Percentiles rank a stretch among this genome's conserved stretches.
Conservation (phyloP, 192 early-diverging fungal species). For the Kappamyces sp. region DNA sequence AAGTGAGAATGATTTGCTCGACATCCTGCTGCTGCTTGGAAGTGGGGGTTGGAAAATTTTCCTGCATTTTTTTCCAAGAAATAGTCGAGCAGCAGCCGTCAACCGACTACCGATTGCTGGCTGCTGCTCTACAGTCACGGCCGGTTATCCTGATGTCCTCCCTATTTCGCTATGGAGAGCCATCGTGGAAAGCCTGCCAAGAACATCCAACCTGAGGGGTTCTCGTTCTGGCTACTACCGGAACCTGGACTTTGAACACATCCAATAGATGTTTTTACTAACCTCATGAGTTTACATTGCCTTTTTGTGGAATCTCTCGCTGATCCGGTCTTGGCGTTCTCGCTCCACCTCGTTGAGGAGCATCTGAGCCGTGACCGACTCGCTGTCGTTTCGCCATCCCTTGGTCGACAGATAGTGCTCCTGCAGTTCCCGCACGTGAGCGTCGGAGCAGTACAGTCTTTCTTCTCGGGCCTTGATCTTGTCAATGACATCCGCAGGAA, state of each 20-base stretch:
- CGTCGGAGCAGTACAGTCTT: background rate
- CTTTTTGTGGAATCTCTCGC: constrained; percentile 1
- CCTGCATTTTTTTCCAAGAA: background rate
- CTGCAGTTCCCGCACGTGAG: constrained; percentile 11
- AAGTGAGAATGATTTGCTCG: background rate
- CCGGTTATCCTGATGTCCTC: too few relatives aligned
- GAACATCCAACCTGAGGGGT: too few relatives aligned
- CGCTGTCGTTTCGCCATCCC: constrained; percentile 7
- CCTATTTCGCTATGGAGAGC: too few relatives aligned
- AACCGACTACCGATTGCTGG: too few relatives aligned
- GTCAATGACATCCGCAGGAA: background rate
- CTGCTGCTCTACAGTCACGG: too few relatives aligned
- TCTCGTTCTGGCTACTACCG: too few relatives aligned
- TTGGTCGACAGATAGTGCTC: constrained; percentile 11
- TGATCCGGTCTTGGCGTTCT: background rate
- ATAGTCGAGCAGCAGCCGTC: background rate
- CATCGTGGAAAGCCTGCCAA: too few relatives aligned
- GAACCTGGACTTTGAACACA: too few relatives aligned
- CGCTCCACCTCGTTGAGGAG: constrained; percentile 1
- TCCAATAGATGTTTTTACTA: too few relatives aligned
- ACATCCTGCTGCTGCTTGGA: background rate
- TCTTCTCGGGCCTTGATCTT: constrained; percentile 3
- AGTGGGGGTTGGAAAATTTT: background rate
- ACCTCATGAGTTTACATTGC: background rate
- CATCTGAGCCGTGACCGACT: constrained; percentile 4